Base-by-base conservation (phyloP, 176 grass and related monocot genomes). In the Zoysia japonica region DNA sequence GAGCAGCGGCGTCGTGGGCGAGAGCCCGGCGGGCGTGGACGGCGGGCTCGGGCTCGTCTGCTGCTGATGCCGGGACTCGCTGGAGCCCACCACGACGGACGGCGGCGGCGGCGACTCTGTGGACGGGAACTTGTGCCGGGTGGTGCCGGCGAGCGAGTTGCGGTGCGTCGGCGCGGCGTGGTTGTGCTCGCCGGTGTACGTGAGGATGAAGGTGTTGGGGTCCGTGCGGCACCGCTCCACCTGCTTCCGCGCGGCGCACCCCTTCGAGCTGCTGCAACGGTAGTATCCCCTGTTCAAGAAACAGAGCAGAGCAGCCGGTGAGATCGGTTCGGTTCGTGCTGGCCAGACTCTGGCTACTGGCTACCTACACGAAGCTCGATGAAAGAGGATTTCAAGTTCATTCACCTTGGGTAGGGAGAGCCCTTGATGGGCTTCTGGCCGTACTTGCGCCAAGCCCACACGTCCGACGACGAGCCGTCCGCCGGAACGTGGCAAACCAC, bases 361-460 rank as follows among this genome's bases (percentile, higher is more conserved):
- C 19, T 15, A 15, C 7, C 6, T 41, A 11, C 42, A 49, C 5
- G 53, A n/a, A 56, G 55, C 6, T 19, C 5, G 35, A 4, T 11
- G 19, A 13, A 2, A 5, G 43, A 40, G 2, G 13, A 11, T 61
- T 70, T 15, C 8, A 2, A 28, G 7, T 60, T 1, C 36, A 13
- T 77, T 50, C 17, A 86, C 84, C 84, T 86, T 53, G 92, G 92
- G 57, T 87, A 91, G 73, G 92, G 92, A 41, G 92, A 94, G 19
- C 92, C 92, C 71, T 94, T 94, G 86, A 94, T 94, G 36, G 89
- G 92, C 62, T 94, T 94, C 89, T 94, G 92, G 7, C 92, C 92
- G 72, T 94, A 94, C 72, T 94, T 94, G 12, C 89, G 86, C 92
- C 92, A 94, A 3, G 93, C 93, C 93, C 93, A 92, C 63, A 91